These are phyloP conservation scores for Xylaria flabelliformis DNA, from an alignment of 495 filamentous ascomycete species.

Conservation along the genomic window DNA sequence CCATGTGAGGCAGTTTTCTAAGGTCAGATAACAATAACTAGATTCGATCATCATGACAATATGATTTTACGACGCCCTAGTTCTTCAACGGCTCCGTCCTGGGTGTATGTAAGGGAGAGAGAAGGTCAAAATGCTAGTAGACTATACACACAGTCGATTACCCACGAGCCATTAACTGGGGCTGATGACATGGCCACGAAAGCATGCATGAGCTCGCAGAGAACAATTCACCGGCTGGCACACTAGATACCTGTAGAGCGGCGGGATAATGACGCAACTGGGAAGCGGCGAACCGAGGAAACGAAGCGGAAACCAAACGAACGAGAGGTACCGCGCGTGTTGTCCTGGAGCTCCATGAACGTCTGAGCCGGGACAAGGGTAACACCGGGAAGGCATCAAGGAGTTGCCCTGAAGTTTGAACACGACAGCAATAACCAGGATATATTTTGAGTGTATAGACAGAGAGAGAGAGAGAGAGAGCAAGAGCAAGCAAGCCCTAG, in stretches of 20 bases:
- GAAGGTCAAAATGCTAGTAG: too few species aligned
- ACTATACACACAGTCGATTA: conserved; percentile 16
- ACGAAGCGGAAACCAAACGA: conserved; percentile 38
- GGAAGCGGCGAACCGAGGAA: conserved; percentile 39
- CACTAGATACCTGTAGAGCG: conserved; percentile 41
- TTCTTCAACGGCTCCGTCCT: neutral
- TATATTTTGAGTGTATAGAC: neutral
- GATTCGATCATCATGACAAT: conserved; percentile 21
- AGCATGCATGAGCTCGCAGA: conserved; percentile 52
- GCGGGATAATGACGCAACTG: conserved; percentile 46
- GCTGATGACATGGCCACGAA: conserved; percentile 48
- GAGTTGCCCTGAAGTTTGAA: conserved; percentile 35
- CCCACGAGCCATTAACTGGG: conserved; percentile 44
- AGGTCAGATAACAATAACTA: conserved; percentile 6
- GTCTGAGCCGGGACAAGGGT: conserved; percentile 28
- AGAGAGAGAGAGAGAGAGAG: too few species aligned
- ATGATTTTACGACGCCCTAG: conserved; percentile 14
- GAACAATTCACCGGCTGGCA: conserved; percentile 45
- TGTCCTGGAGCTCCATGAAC: conserved; percentile 28
- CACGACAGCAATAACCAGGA: conserved; percentile 31
- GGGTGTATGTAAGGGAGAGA: conserved; percentile 6
- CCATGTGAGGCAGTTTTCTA: conserved; percentile 21
- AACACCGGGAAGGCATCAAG: conserved; percentile 36
- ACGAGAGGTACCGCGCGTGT: conserved; percentile 28
- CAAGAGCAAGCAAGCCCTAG: too few species aligned